Base-by-base conservation (phyloP, 345 rosid genomes). In the Capsella bursapastoris region DNA sequence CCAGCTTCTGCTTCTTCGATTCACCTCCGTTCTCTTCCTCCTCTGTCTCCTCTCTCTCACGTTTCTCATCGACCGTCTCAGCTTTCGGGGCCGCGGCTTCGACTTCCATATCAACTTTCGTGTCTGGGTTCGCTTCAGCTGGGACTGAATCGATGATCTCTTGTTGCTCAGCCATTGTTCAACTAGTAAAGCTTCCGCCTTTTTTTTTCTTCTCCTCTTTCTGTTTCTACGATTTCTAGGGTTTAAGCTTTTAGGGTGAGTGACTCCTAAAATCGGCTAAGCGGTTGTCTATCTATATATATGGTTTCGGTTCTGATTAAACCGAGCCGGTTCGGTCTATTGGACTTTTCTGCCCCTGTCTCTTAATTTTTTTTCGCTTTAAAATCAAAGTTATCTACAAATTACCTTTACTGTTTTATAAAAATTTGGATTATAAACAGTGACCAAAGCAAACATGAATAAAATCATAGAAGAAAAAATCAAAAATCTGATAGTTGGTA, bases 1-100 rank as follows among this genome's bases (percentile, higher is more conserved):
- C 85, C 52, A 70, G 79, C 75, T 87, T 88, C 81, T 76, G 92
- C 82, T 87, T 89, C 85, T 88, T 88, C 4, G 79, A 49, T n/a
- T 53, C 79, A 15, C 77, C 85, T 44, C 51, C 85, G 48, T 68
- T 69, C 38, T 41, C 65, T 53, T 40, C 73, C 6, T 56, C 83
- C 25, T 16, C 68, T 22, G 44, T 27, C 58, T 66, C 65, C 65
- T 83, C 86, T 70, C 88, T 83, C 22, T 57, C 75, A 4, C 88
- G 86, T 72, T 85, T 85, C 65, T 72, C 78, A 31, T 61, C 76
- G 63, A 57, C 56, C 35, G 48, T 37, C 45, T 68, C 71, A 7
- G 73, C 66, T 31, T 76, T 76, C 7, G 75, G 48, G 28, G 27
- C 56, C 14, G 75, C 14, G 58, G 75, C 49, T 49, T 79, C 86